A percentile compares a stretch with the other conserved stretches of the same genome.
phyloP scores from a whole-genome alignment of 306 rosid genomes.

The Cucumis sativus region Cucumber_9930_V3 NC_026658.2:22640001-22640500 shows the following conservation, averaged over 20 bases:
- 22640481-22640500: neutral
- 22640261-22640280: neutral
- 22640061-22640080: neutral
- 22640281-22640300: neutral
- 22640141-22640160: neutral
- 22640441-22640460: constrained; percentile 12
- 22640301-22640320: neutral
- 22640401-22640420: constrained; percentile 4
- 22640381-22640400: constrained; percentile 4
- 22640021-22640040: neutral
- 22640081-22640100: neutral
- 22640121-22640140: neutral
- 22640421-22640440: neutral
- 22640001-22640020: neutral
- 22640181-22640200: neutral
- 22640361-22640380: neutral
- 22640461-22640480: constrained; percentile 9
- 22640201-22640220: neutral
- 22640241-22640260: no score
- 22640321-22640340: neutral
- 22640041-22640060: neutral
- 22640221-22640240: no score
- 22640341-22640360: neutral
- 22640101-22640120: neutral
- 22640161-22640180: neutral